phyloP scores from a whole-genome alignment of 2,329 filamentous ascomycete genomes.

The Furcasterigmium furcatum region DNA sequence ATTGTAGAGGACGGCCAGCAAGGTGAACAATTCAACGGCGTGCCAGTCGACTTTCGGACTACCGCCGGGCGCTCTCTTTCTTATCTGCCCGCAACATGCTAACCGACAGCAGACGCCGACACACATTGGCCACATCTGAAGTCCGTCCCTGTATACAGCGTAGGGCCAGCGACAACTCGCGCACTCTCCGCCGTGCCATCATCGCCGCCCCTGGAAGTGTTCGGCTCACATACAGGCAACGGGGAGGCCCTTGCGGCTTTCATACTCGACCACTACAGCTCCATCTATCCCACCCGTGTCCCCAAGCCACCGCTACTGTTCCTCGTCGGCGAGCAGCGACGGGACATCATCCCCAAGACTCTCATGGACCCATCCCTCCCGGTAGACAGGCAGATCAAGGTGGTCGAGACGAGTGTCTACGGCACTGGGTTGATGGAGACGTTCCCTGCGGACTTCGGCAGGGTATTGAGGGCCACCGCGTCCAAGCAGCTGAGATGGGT shows the following conservation, averaged over 20 bases:
- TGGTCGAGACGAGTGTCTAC: slow-evolving; percentile 80
- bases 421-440: slow-evolving; percentile 78
- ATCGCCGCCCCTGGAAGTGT: slow-evolving; percentile 55
- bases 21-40: neutral
- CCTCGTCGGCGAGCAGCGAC: slow-evolving; percentile 82
- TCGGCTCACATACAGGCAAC: slow-evolving; percentile 80
- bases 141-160: slow-evolving; percentile 67
- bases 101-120: too few relatives aligned
- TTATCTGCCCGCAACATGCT: too few relatives aligned
- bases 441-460: slow-evolving; percentile 66
- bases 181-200: slow-evolving; percentile 59
- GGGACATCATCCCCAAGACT: slow-evolving; percentile 85
- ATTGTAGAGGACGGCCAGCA: slow-evolving; percentile 48
- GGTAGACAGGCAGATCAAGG: slow-evolving; percentile 49
- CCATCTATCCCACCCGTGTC: slow-evolving; percentile 39
- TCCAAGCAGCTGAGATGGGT: slow-evolving; percentile 57
- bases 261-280: slow-evolving; percentile 74
- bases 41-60: too few relatives aligned
- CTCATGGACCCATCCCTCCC: slow-evolving; percentile 59
- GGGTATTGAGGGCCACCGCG: slow-evolving; percentile 42
- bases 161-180: slow-evolving; percentile 76
- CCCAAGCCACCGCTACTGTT: slow-evolving; percentile 70
- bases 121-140: slow-evolving; percentile 57
- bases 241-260: slow-evolving; percentile 75
- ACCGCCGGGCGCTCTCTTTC: neutral